phyloP scores from a whole-genome alignment of 495 filamentous ascomycete species.

The Penicillium simplicissimum region DNA sequence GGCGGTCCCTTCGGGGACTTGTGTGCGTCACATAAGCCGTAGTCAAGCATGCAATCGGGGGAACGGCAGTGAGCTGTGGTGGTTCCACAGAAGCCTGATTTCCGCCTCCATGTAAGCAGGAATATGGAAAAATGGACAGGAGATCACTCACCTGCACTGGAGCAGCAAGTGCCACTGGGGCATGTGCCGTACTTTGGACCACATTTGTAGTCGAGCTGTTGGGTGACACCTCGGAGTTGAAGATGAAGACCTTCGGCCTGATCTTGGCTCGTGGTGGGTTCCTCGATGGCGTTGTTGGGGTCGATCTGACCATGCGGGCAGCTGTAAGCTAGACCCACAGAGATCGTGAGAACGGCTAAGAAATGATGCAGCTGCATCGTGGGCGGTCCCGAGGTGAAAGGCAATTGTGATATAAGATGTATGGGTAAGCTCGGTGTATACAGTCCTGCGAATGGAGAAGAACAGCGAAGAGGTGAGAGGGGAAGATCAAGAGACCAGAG shows the following conservation, averaged over 20 bases:
- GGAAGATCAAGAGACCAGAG: neutral
- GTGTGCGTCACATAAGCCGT: slow-evolving; percentile 69
- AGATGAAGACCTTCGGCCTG: slow-evolving; percentile 7
- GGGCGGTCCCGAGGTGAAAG: slow-evolving; percentile 13
- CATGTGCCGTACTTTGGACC: slow-evolving; percentile 52
- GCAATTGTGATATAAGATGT: slow-evolving; percentile 24
- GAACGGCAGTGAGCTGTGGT: slow-evolving; percentile 62
- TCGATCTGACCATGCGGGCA: neutral
- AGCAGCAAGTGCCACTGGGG: slow-evolving; percentile 61
- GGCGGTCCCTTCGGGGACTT: slow-evolving; percentile 60
- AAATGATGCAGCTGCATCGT: slow-evolving; percentile 30
- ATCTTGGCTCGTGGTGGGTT: neutral
- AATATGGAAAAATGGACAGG: neutral
- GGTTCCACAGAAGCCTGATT: slow-evolving; percentile 58
- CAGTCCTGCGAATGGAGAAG: neutral
- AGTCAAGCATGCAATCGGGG: slow-evolving; percentile 70
- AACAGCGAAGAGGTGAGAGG: slow-evolving; percentile 6
- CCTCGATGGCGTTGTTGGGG: slow-evolving; percentile 1
- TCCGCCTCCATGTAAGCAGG: slow-evolving; percentile 13
- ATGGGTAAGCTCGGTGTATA: slow-evolving; percentile 26
- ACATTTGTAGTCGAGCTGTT: slow-evolving; percentile 34
- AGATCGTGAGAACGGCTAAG: slow-evolving; percentile 13
- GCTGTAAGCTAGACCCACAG: slow-evolving; percentile 9
- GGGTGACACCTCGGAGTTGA: slow-evolving; percentile 19
- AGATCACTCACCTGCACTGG: slow-evolving; percentile 54